Evolutionary conservation across 106 monocot species (phyloP).

Genomic region (Alisma plantagoaquatica): DNA sequence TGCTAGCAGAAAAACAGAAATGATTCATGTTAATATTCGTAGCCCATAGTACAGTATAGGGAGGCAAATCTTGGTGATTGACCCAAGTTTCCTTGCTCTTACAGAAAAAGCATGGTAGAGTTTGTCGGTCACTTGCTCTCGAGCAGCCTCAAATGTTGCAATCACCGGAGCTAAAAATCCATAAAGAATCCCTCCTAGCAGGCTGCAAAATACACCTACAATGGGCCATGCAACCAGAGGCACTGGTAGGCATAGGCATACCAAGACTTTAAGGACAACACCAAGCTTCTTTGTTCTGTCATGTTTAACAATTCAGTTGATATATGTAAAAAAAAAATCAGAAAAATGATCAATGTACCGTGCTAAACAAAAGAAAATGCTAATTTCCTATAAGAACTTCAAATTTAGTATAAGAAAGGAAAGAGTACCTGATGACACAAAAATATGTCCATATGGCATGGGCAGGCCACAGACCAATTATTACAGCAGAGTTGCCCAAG

Average conservation of each 20-base stretch:
- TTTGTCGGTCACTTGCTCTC: constrained; percentile 41
- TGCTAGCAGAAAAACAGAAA: too few relatives aligned
- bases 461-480: constrained; percentile 87
- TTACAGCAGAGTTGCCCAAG: constrained; percentile 55
- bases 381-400: too few relatives aligned
- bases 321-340: not conserved
- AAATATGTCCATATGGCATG: constrained; percentile 84
- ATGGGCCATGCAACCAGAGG: constrained; percentile 48
- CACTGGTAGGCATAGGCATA: constrained; percentile 37
- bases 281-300: constrained; percentile 72
- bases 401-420: too few relatives aligned
- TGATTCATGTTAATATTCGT: not conserved
- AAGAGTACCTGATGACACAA: constrained; percentile 46
- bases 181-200: constrained; percentile 64
- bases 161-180: constrained; percentile 56
- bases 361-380: too few relatives aligned
- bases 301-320: too few relatives aligned
- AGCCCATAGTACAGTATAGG: not conserved
- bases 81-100: too few relatives aligned
- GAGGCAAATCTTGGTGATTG: too few relatives aligned
- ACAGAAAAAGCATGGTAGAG: constrained; percentile 70
- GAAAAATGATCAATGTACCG: constrained; percentile 3
- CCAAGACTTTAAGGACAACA: constrained; percentile 38
- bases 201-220: constrained; percentile 47
- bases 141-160: constrained; percentile 78